A percentile compares a stretch with the other conserved stretches of the same genome.
Conservation (phyloP, 345 rosid genomes). For the Aquilaria sinensis region DNA sequence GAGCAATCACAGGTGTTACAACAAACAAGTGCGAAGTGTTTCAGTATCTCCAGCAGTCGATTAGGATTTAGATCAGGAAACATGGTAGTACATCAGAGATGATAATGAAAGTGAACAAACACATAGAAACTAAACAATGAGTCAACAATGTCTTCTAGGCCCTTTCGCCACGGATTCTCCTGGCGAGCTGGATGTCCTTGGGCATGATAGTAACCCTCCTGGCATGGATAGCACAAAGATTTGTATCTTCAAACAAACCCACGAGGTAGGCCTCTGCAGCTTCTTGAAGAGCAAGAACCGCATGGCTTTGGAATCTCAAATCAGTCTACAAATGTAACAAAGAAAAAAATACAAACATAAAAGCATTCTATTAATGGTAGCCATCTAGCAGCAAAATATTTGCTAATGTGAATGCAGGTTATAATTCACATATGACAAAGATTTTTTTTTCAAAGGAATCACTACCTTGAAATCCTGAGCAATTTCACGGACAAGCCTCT, state of each 20-base stretch:
- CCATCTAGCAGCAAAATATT: neutral
- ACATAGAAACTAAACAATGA: neutral
- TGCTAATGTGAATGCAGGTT: no score
- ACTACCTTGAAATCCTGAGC: constrained; percentile 57
- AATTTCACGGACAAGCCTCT: constrained; percentile 56
- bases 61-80: constrained; percentile 1
- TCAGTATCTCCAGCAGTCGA: neutral
- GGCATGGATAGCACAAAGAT: constrained; percentile 33
- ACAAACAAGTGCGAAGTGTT: neutral
- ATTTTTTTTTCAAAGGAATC: neutral
- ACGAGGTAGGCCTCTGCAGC: constrained; percentile 45
- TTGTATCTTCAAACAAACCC: constrained; percentile 34
- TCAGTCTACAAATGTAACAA: constrained; percentile 22
- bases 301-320: constrained; percentile 43
- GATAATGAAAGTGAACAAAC: neutral
- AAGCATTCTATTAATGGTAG: neutral
- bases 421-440: no score
- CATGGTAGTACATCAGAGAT: neutral
- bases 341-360: neutral
- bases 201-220: constrained; percentile 38
- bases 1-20: neutral
- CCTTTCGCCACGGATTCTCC: constrained; percentile 24
- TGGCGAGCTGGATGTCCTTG: constrained; percentile 33
- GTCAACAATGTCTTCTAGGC: constrained; percentile 15
- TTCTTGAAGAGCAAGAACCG: constrained; percentile 39